phyloP scores from a whole-genome alignment of 78 protist species.

The Polysphondylium violaceum region DNA sequence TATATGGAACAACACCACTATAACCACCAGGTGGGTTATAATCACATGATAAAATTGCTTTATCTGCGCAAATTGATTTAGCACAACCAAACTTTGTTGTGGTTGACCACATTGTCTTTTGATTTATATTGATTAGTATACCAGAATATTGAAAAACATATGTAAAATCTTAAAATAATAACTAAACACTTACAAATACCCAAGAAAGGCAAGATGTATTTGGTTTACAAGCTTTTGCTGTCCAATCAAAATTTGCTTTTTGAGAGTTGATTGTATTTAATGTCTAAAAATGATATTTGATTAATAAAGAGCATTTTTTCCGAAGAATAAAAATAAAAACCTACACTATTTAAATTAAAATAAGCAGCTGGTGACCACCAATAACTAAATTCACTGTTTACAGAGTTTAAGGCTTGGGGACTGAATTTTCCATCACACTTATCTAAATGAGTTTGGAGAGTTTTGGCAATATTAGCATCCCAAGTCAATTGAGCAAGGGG shows the following conservation, averaged over 20 bases:
- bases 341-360: conserved; percentile 28
- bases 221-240: neutral
- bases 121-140: neutral
- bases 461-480: neutral
- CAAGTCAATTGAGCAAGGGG: neutral
- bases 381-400: conserved; percentile 5
- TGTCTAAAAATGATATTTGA: no score
- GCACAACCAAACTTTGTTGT: conserved; percentile 43
- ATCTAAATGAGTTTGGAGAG: conserved; percentile 13
- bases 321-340: no score
- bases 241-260: no score
- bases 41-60: conserved; percentile 4
- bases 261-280: no score
- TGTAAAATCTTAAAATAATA: neutral
- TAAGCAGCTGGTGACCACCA: conserved; percentile 35
- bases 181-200: neutral
- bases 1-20: conserved; percentile 35
- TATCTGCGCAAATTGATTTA: neutral
- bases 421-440: conserved; percentile 10
- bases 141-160: neutral
- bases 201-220: conserved; percentile 4
- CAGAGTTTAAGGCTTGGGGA: neutral
- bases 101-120: conserved; percentile 15
- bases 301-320: neutral
- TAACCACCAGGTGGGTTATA: conserved; percentile 32